Conservation (phyloP, 352 stramenopile genomes). For the Aphanomyces cochlioides region DNA sequence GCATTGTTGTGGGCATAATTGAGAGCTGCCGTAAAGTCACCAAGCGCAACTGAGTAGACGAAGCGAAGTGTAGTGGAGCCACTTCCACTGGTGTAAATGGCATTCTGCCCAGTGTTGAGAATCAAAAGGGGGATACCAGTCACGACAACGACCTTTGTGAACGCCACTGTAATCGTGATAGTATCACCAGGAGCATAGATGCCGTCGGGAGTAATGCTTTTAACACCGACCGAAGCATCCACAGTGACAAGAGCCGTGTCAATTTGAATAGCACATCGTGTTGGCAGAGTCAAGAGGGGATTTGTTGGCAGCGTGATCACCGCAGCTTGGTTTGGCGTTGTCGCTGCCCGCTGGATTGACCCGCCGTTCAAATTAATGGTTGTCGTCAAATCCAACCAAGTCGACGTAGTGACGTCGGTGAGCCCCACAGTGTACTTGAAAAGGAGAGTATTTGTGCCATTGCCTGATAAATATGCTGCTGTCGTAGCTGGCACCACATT, state of each 20-base stretch:
- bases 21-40: conserved; percentile 51
- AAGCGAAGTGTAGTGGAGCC: conserved; percentile 54
- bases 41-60: conserved; percentile 58
- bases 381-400: conserved; percentile 46
- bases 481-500: conserved; percentile 34
- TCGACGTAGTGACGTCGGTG: background rate
- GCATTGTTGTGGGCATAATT: conserved; percentile 53
- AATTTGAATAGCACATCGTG: conserved; percentile 55
- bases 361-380: conserved; percentile 57
- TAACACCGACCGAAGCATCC: conserved; percentile 57
- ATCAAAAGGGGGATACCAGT: conserved; percentile 61
- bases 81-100: conserved; percentile 53
- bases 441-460: conserved; percentile 60
- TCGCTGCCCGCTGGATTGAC: conserved; percentile 70
- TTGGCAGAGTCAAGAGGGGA: conserved; percentile 48
- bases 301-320: conserved; percentile 42
- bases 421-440: conserved; percentile 63
- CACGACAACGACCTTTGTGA: conserved; percentile 74
- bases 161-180: conserved; percentile 59
- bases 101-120: conserved; percentile 66
- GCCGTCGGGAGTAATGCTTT: conserved; percentile 43
- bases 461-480: conserved; percentile 57
- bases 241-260: conserved; percentile 56
- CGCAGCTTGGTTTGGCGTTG: conserved; percentile 58
- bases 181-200: conserved; percentile 67